Conservation (phyloP, 495 filamentous ascomycete genomes). For the Podospora bellae-mahoneyi region DNA sequence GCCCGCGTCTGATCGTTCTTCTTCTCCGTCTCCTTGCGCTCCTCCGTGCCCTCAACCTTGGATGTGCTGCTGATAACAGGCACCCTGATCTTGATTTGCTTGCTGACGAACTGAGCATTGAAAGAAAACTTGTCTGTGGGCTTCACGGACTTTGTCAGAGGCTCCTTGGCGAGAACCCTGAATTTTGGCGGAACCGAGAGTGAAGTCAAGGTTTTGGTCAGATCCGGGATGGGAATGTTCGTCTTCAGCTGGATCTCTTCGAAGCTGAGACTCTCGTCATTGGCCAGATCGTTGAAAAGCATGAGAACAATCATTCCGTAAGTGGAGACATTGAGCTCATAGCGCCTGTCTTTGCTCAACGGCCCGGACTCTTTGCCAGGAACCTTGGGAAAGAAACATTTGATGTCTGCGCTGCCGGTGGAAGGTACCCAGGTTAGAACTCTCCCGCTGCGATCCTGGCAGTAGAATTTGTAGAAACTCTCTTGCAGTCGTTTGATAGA, state of each 20-base stretch:
- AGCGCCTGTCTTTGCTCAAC: slow-evolving; percentile 65
- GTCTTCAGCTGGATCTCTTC: slow-evolving; percentile 83
- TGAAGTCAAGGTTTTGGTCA: slow-evolving; percentile 78
- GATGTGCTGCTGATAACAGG: slow-evolving; percentile 69
- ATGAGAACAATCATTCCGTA: slow-evolving; percentile 88
- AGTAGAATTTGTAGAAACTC: slow-evolving; percentile 88
- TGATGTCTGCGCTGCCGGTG: slow-evolving; percentile 77
- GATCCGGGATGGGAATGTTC: slow-evolving; percentile 73
- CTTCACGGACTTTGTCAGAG: slow-evolving; percentile 77
- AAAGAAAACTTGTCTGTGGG: slow-evolving; percentile 76
- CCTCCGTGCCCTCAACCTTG: slow-evolving; percentile 79
- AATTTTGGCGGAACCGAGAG: slow-evolving; percentile 84
- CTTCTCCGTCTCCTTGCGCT: slow-evolving; percentile 81
- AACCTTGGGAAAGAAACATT: slow-evolving; percentile 69
- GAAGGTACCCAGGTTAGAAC: slow-evolving; percentile 74
- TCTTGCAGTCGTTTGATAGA: slow-evolving; percentile 74
- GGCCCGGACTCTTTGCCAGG: slow-evolving; percentile 58
- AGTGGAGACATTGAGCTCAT: slow-evolving; percentile 89
- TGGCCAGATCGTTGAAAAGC: slow-evolving; percentile 77
- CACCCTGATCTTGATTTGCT: slow-evolving; percentile 76
- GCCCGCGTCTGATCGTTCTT: slow-evolving; percentile 78
- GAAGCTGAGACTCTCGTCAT: slow-evolving; percentile 64
- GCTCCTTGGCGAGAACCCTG: slow-evolving; percentile 75
- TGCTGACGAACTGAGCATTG: slow-evolving; percentile 79
- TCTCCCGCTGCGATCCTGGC: slow-evolving; percentile 79